phyloP scores from a whole-genome alignment of 257 asterid species.

The Ophiorrhiza pumila region DNA sequence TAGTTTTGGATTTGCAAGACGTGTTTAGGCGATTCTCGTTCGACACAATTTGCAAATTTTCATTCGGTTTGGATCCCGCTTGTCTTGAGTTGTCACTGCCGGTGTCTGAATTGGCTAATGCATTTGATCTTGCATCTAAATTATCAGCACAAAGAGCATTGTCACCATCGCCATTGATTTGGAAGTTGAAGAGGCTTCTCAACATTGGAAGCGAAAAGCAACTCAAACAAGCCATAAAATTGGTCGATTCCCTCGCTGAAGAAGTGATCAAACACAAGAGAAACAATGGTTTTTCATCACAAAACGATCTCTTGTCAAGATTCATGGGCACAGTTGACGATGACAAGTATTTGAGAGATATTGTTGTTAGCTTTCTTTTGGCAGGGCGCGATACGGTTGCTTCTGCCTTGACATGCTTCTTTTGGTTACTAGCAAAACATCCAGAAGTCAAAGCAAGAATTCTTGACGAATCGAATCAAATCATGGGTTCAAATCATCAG shows the following conservation, averaged over 20 bases:
- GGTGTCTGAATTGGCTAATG: slow-evolving; percentile 40
- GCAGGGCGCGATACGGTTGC: slow-evolving; percentile 83
- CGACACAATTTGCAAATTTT: slow-evolving; percentile 62
- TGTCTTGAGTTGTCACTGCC: slow-evolving; percentile 56
- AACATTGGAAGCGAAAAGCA: slow-evolving; percentile 59
- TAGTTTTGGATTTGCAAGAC: slow-evolving; percentile 61
- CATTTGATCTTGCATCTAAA: slow-evolving; percentile 68
- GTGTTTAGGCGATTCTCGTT: slow-evolving; percentile 65
- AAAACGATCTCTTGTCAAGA: slow-evolving; percentile 44
- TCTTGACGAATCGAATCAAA: slow-evolving; percentile 28
- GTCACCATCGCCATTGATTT: slow-evolving; percentile 47
- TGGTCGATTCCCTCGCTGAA: slow-evolving; percentile 34
- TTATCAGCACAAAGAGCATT: slow-evolving; percentile 73
- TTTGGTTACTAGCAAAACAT: slow-evolving; percentile 38
- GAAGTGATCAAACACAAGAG: slow-evolving; percentile 33
- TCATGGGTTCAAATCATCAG: slow-evolving; percentile 24
- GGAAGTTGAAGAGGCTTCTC: slow-evolving; percentile 61
- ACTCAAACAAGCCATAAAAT: slow-evolving; percentile 47
- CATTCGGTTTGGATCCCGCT: slow-evolving; percentile 71
- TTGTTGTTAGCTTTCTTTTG: slow-evolving; percentile 60
- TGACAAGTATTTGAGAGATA: slow-evolving; percentile 58
- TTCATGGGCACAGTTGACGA: slow-evolving; percentile 51
- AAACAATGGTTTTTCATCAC: slow-evolving; percentile 14
- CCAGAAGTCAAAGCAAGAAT: slow-evolving; percentile 23
- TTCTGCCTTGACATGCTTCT: slow-evolving; percentile 62